Percentiles rank a stretch among this genome's conserved stretches.
Evolutionary conservation across 345 rosid species (phyloP).

Genomic region (Iberis pinnata): DNA sequence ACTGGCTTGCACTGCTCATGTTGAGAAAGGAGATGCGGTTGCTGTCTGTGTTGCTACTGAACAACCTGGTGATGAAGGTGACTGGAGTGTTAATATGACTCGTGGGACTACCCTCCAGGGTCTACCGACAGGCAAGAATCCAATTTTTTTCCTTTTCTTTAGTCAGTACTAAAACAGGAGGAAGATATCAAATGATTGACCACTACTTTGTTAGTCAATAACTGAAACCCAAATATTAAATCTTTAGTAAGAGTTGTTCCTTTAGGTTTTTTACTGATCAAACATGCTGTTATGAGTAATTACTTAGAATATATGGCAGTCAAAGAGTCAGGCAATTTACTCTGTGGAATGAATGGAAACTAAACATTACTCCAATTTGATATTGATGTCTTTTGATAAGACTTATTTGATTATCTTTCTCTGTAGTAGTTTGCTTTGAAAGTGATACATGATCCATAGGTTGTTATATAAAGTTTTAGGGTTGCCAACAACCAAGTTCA

Average conservation of each 20-base stretch:
- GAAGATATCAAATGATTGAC: slow-evolving; percentile 11
- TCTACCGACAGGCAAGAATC: slow-evolving; percentile 51
- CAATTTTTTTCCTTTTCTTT: slow-evolving; percentile 2
- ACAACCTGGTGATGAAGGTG: slow-evolving; percentile 59
- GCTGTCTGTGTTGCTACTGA: slow-evolving; percentile 95
- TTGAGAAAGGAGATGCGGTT: slow-evolving; percentile 83
- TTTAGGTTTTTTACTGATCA: not conserved
- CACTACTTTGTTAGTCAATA: not conserved
- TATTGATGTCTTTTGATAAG: not conserved
- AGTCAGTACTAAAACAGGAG: not conserved
- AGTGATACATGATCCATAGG: not conserved
- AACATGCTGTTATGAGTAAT: not conserved
- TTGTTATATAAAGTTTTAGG: not conserved
- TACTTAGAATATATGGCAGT: not conserved
- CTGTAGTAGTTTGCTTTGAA: not conserved
- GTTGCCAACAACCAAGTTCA: not conserved
- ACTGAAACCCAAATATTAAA: not conserved
- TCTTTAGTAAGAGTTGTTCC: not conserved
- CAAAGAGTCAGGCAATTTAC: not conserved
- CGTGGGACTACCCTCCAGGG: slow-evolving; percentile 94
- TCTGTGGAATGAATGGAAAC: not conserved
- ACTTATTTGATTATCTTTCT: not conserved
- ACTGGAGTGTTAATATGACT: slow-evolving; percentile 73
- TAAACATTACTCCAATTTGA: not conserved
- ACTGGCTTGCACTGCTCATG: slow-evolving; percentile 94